Evolutionary conservation across 2,329 filamentous ascomycete species (phyloP).

Genomic region (Dactylellina haptotyla): DNA sequence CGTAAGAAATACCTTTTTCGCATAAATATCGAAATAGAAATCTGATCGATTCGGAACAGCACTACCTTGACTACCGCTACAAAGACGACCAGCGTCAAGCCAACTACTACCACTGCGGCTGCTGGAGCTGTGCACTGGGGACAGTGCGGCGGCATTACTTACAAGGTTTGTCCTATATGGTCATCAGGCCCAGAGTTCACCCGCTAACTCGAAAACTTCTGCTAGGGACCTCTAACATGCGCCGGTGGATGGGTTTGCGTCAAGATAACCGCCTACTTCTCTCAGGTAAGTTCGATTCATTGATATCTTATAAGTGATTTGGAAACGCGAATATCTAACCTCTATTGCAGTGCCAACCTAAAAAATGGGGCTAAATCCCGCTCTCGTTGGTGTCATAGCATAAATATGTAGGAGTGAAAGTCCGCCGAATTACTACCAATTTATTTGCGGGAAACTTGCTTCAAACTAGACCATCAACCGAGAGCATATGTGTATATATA

Average conservation of each 20-base stretch:
- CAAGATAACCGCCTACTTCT: slow-evolving; percentile 26
- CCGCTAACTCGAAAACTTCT: neutral
- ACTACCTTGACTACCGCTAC: slow-evolving; percentile 10
- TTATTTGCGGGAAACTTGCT: too few species aligned
- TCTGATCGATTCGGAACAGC: neutral
- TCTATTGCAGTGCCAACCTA: too few species aligned
- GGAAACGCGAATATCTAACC: too few species aligned
- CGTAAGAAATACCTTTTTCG: neutral
- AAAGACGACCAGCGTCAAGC: neutral
- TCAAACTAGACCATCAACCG: too few species aligned
- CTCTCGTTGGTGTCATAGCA: too few species aligned
- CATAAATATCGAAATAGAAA: neutral
- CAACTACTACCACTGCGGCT: slow-evolving; percentile 3
- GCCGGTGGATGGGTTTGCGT: slow-evolving; percentile 15
- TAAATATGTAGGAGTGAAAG: too few species aligned
- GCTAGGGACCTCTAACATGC: slow-evolving; percentile 16
- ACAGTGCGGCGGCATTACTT: slow-evolving; percentile 22
- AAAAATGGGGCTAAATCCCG: too few species aligned
- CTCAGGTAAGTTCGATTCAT: slow-evolving; percentile 21
- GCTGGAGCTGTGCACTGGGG: slow-evolving; percentile 11
- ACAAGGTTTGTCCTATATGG: slow-evolving; percentile 5
- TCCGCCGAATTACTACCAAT: too few species aligned
- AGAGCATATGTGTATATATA: too few species aligned
- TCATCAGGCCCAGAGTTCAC: too few species aligned
- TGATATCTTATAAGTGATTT: neutral